A percentile compares a stretch with the other conserved stretches of the same genome.
phyloP scores from a whole-genome alignment of 1,139 yeast genomes.

The Geotrichum citri-aurantii region DNA sequence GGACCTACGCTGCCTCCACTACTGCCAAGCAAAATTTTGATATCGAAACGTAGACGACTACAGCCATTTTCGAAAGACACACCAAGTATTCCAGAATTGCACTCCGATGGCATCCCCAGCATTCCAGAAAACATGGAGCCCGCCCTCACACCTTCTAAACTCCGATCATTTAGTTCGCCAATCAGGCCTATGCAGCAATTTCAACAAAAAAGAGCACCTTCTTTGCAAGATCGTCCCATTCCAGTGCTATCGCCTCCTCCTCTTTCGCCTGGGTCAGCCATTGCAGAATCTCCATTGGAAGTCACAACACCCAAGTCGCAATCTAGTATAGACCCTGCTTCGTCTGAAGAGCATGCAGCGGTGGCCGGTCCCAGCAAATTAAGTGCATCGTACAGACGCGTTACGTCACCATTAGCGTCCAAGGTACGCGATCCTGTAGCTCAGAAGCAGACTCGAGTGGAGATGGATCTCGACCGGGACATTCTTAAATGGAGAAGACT shows the following conservation, averaged over 20 bases:
- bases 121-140: slow-evolving; percentile 1
- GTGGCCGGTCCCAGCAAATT: neutral
- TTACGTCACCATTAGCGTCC: slow-evolving; percentile 19
- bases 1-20: slow-evolving; percentile 26
- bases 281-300: neutral
- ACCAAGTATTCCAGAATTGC: slow-evolving; percentile 2
- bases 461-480: slow-evolving; percentile 28
- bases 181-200: slow-evolving; percentile 5
- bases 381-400: slow-evolving; percentile 9
- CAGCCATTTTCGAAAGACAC: slow-evolving; percentile 23
- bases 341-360: neutral
- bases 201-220: slow-evolving; percentile 26
- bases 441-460: slow-evolving; percentile 20
- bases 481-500: slow-evolving; percentile 29
- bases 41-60: slow-evolving; percentile 27
- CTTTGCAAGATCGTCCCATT: slow-evolving; percentile 31
- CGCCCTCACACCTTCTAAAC: slow-evolving; percentile 27
- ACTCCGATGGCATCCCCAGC: slow-evolving; percentile 2
- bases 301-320: neutral
- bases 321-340: neutral
- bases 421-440: slow-evolving; percentile 5
- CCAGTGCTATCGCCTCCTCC: slow-evolving; percentile 32
- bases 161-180: slow-evolving; percentile 28
- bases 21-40: slow-evolving; percentile 21
- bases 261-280: slow-evolving; percentile 13